Percentiles rank a stretch among this genome's conserved stretches.
Evolutionary conservation across 1,284 basidiomycete species (phyloP).

Genomic region (Neolentinus lepideus): DNA sequence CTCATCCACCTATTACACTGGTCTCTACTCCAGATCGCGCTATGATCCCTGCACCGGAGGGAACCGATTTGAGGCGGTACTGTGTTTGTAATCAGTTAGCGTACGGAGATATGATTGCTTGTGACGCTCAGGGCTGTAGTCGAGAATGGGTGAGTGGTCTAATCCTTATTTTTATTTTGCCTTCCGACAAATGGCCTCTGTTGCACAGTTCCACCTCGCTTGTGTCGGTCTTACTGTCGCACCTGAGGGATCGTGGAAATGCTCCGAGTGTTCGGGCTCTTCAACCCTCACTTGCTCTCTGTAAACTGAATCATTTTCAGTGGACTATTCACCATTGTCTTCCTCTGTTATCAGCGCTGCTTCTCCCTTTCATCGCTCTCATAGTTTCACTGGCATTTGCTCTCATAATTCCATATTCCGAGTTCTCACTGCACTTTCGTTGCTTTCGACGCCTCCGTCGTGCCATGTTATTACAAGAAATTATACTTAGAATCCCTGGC

Average conservation of each 20-base stretch:
- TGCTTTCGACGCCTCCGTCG: too few relatives aligned
- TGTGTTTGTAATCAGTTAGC: neutral
- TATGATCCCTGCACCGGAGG: neutral
- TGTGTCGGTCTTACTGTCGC: neutral
- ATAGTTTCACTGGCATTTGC: too few relatives aligned
- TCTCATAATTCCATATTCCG: too few relatives aligned
- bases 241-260: neutral
- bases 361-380: too few relatives aligned
- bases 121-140: neutral
- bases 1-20: neutral
- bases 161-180: too few relatives aligned
- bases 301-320: neutral
- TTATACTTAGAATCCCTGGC: too few relatives aligned
- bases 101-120: slow-evolving; percentile 1
- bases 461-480: too few relatives aligned
- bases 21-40: neutral
- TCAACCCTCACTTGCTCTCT: neutral
- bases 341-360: too few relatives aligned
- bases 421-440: too few relatives aligned
- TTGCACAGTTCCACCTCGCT: neutral
- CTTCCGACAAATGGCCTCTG: neutral
- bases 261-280: neutral
- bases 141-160: slow-evolving; percentile 2
- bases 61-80: neutral
- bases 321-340: too few relatives aligned